Conservation (phyloP, 2,329 filamentous ascomycete species). For the Ampelomyces quisqualis region DNA sequence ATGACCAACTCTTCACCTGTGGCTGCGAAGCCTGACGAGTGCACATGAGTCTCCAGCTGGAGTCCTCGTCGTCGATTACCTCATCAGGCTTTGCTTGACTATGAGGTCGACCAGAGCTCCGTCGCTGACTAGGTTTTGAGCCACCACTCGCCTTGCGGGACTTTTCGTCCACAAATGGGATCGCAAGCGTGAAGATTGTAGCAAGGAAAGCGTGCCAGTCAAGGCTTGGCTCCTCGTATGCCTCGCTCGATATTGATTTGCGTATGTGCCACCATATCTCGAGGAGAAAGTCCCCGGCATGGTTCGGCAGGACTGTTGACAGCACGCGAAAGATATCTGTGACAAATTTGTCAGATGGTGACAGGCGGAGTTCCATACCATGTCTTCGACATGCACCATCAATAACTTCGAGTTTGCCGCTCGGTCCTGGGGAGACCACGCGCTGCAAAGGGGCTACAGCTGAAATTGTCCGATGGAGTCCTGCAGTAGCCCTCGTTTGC, state of each 20-base stretch:
- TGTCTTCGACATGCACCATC: slow-evolving; percentile 38
- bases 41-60: slow-evolving; percentile 41
- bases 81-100: slow-evolving; percentile 29
- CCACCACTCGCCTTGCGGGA: slow-evolving; percentile 21
- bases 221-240: slow-evolving; percentile 11
- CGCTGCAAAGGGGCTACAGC: slow-evolving; percentile 23
- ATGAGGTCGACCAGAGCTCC: slow-evolving; percentile 25
- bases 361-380: slow-evolving; percentile 34
- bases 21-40: slow-evolving; percentile 25
- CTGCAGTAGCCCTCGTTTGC: slow-evolving; percentile 32
- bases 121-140: slow-evolving; percentile 22
- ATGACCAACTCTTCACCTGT: slow-evolving; percentile 36
- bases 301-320: slow-evolving; percentile 37
- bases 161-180: slow-evolving; percentile 39
- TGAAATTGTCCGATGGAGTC: slow-evolving; percentile 36
- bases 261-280: slow-evolving; percentile 44
- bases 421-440: slow-evolving; percentile 27
- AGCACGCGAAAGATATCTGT: slow-evolving; percentile 37
- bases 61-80: slow-evolving; percentile 24
- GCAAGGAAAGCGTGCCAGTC: slow-evolving; percentile 46
- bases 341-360: slow-evolving; percentile 30
- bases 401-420: slow-evolving; percentile 33
- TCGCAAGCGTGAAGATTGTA: slow-evolving; percentile 43
- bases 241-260: slow-evolving; percentile 20
- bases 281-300: slow-evolving; percentile 40